Evolutionary conservation across 805 yeast genomes (phyloP).

Genomic region (Ogataea paraovalis): DNA sequence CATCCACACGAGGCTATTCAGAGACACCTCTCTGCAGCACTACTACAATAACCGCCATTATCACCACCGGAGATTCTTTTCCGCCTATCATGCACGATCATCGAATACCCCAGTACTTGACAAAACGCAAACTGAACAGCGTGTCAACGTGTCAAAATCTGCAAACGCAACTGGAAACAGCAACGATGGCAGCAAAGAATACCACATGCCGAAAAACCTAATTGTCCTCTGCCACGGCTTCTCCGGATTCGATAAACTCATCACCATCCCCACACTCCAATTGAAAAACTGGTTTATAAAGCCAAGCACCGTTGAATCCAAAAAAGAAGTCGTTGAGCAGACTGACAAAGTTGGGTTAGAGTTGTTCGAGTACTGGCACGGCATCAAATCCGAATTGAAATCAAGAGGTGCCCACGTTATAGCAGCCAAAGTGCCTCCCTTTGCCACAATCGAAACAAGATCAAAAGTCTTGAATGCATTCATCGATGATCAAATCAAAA

Average conservation of each 20-base stretch:
- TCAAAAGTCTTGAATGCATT: constrained; percentile 54
- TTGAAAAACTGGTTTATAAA: constrained; percentile 13
- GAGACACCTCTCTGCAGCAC: no score
- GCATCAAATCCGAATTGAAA: constrained; percentile 60
- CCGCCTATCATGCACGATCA: no score
- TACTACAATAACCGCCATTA: no score
- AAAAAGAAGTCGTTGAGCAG: constrained; percentile 1
- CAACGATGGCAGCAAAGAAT: constrained; percentile 29
- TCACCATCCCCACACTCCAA: constrained; percentile 34
- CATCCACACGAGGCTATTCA: no score
- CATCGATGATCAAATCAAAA: constrained; percentile 33
- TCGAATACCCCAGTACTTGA: no score
- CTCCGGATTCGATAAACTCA: constrained; percentile 68
- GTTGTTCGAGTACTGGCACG: constrained; percentile 75
- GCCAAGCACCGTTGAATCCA: constrained; percentile 6
- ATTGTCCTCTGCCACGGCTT: constrained; percentile 84
- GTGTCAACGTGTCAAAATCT: constrained; percentile 30
- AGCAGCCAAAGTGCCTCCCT: constrained; percentile 78
- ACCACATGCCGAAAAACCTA: constrained; percentile 63
- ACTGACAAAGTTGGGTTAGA: constrained; percentile 27
- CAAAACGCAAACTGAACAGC: no score
- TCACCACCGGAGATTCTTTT: no score
- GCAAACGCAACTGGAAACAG: constrained; percentile 15
- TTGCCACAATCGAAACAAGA: constrained; percentile 68
- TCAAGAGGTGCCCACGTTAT: constrained; percentile 62